These are phyloP conservation scores for Paspalum vaginatum DNA, from an alignment of 176 grass and related monocot species.

Conservation along the genomic window DNA sequence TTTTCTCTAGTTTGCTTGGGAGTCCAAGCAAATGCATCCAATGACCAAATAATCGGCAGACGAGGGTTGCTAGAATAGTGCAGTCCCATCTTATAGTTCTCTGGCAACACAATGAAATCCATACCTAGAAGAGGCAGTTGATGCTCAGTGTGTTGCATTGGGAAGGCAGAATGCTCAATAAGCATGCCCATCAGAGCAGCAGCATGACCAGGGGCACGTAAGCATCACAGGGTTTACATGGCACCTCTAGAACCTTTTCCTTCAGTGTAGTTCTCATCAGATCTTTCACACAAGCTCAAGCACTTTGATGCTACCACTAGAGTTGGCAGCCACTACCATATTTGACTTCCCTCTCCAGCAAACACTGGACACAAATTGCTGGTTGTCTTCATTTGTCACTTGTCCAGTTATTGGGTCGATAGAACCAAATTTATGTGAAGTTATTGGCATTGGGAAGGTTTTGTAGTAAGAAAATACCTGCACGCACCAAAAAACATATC, in stretches of 20 bases:
- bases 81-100: not conserved
- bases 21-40: not conserved
- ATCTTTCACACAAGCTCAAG: conserved; percentile 77
- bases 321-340: conserved; percentile 94
- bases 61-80: conserved; percentile 26
- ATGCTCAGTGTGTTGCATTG: conserved; percentile 21
- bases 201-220: not conserved
- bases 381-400: conserved; percentile 78
- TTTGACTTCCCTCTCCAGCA: conserved; percentile 92
- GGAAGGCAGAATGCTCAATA: not conserved
- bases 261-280: conserved; percentile 12
- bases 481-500: conserved; percentile 41
- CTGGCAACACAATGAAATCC: not conserved
- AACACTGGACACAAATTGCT: conserved; percentile 91
- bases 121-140: not conserved
- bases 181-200: not conserved
- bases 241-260: conserved; percentile 20
- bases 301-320: conserved; percentile 93
- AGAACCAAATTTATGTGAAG: conserved; percentile 88
- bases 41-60: not conserved
- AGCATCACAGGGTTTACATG: conserved; percentile 16
- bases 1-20: conserved; percentile 14
- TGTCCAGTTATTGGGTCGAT: conserved; percentile 86
- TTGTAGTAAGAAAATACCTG: conserved; percentile 97
- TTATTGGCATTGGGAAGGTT: conserved; percentile 96